phyloP scores from a whole-genome alignment of 1,139 yeast genomes.

The Suhomyces bribrorum region DNA sequence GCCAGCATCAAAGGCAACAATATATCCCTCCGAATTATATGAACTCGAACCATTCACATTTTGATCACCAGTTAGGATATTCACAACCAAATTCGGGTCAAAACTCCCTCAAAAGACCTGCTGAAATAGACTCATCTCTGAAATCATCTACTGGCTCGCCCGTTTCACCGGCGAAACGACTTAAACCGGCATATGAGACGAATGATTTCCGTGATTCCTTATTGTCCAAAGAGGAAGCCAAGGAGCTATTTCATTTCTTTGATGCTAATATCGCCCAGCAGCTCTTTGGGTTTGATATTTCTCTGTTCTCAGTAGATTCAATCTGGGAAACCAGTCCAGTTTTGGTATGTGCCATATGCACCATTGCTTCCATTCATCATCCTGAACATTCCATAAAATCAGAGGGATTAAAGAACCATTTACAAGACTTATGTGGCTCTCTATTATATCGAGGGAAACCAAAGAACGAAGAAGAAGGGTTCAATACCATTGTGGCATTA shows the following conservation, averaged over 20 bases:
- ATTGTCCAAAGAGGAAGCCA: slow-evolving; percentile 47
- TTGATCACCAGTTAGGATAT: background rate
- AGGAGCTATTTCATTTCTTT: slow-evolving; percentile 52
- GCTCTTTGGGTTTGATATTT: slow-evolving; percentile 64
- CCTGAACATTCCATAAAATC: slow-evolving; percentile 44
- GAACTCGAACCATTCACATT: background rate
- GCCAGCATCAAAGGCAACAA: background rate
- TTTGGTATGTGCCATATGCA: slow-evolving; percentile 60
- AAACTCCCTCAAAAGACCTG: background rate
- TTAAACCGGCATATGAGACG: background rate
- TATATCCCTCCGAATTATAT: background rate
- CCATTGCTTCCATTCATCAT: slow-evolving; percentile 66
- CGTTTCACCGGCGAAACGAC: background rate
- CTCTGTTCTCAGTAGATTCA: slow-evolving; percentile 49
- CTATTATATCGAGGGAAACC: slow-evolving; percentile 46
- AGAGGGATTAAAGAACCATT: slow-evolving; percentile 38
- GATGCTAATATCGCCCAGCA: slow-evolving; percentile 61
- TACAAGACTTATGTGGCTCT: slow-evolving; percentile 49
- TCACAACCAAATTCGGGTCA: background rate
- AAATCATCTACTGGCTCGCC: slow-evolving; percentile 1
- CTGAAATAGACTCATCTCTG: background rate
- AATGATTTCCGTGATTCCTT: slow-evolving; percentile 40
- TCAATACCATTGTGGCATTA: slow-evolving; percentile 62
- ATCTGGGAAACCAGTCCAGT: slow-evolving; percentile 62
- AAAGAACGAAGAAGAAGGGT: slow-evolving; percentile 49